Evolutionary conservation across 495 filamentous ascomycete species (phyloP).

Genomic region (Penicillium malachiteum): DNA sequence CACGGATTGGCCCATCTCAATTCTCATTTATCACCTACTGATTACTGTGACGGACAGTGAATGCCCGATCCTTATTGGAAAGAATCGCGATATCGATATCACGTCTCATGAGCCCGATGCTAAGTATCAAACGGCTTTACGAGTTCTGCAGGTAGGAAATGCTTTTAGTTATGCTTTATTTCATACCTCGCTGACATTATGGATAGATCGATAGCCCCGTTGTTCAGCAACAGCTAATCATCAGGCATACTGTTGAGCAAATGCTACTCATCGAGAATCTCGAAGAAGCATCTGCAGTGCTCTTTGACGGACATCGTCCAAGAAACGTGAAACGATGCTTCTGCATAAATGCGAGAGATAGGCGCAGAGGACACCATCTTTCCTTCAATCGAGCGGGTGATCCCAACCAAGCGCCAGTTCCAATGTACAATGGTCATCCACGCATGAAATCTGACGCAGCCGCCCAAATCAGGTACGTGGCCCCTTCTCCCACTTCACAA

Average conservation of each 20-base stretch:
- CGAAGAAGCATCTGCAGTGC: slow-evolving; percentile 62
- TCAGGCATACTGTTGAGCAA: slow-evolving; percentile 81
- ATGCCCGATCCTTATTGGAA: slow-evolving; percentile 67
- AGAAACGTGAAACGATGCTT: slow-evolving; percentile 73
- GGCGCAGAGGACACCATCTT: slow-evolving; percentile 63
- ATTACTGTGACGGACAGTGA: slow-evolving; percentile 27
- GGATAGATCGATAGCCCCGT: slow-evolving; percentile 70
- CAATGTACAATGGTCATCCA: slow-evolving; percentile 46
- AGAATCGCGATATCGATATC: slow-evolving; percentile 57
- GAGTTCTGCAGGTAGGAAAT: slow-evolving; percentile 61
- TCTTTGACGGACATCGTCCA: slow-evolving; percentile 62
- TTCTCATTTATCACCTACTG: too few species aligned
- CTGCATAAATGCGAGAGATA: slow-evolving; percentile 55
- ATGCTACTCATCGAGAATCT: slow-evolving; percentile 70
- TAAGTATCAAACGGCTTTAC: slow-evolving; percentile 71
- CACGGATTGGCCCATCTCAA: too few species aligned
- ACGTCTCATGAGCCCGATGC: slow-evolving; percentile 68
- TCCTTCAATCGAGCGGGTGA: slow-evolving; percentile 54
- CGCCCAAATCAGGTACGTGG: slow-evolving; percentile 57
- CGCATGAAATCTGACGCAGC: slow-evolving; percentile 81
- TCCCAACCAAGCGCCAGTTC: slow-evolving; percentile 54
- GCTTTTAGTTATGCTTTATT: not conserved
- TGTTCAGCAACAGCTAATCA: slow-evolving; percentile 78
- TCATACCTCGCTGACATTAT: slow-evolving; percentile 13
- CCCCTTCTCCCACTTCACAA: not conserved